phyloP scores from a whole-genome alignment of 805 yeast genomes.

The Brettanomyces anomalus region DNA sequence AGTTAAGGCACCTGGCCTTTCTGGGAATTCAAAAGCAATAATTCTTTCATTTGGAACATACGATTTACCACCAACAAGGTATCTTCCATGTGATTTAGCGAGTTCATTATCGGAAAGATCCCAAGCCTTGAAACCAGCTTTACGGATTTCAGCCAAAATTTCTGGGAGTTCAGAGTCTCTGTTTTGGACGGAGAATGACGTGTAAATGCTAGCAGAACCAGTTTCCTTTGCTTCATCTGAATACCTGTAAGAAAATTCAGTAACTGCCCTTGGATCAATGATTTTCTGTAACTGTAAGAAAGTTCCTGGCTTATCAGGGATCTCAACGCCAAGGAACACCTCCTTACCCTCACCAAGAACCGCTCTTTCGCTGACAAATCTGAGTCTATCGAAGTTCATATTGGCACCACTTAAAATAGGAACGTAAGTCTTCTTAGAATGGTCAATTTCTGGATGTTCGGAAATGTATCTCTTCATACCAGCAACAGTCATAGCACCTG shows the following conservation, averaged over 20 bases:
- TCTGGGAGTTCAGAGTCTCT: slow-evolving; percentile 63
- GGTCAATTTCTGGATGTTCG: slow-evolving; percentile 61
- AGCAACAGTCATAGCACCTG: slow-evolving; percentile 95
- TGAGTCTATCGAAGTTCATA: slow-evolving; percentile 92
- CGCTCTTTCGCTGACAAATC: slow-evolving; percentile 96
- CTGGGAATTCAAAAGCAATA: slow-evolving; percentile 89
- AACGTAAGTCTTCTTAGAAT: slow-evolving; percentile 59
- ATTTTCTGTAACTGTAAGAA: slow-evolving; percentile 68
- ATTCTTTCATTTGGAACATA: slow-evolving; percentile 66
- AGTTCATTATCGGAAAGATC: slow-evolving; percentile 90
- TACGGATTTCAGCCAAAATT: slow-evolving; percentile 50
- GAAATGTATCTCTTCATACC: slow-evolving; percentile 81
- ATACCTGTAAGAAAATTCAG: slow-evolving; percentile 89
- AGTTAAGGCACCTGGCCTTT: slow-evolving; percentile 89
- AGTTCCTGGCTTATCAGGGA: slow-evolving; percentile 91
- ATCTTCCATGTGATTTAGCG: slow-evolving; percentile 95
- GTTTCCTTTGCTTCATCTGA: slow-evolving; percentile 30
- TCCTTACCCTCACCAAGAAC: slow-evolving; percentile 98
- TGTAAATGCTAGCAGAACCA: slow-evolving; percentile 65
- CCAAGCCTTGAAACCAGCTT: slow-evolving; percentile 60
- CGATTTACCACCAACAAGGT: slow-evolving; percentile 88
- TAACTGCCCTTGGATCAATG: slow-evolving; percentile 80
- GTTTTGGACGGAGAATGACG: slow-evolving; percentile 78
- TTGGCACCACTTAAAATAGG: slow-evolving; percentile 94
- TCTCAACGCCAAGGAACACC: slow-evolving; percentile 80